These are phyloP conservation scores for Hordeum vulgare DNA, from an alignment of 176 grass and related monocot species.

Conservation along the genomic window DNA sequence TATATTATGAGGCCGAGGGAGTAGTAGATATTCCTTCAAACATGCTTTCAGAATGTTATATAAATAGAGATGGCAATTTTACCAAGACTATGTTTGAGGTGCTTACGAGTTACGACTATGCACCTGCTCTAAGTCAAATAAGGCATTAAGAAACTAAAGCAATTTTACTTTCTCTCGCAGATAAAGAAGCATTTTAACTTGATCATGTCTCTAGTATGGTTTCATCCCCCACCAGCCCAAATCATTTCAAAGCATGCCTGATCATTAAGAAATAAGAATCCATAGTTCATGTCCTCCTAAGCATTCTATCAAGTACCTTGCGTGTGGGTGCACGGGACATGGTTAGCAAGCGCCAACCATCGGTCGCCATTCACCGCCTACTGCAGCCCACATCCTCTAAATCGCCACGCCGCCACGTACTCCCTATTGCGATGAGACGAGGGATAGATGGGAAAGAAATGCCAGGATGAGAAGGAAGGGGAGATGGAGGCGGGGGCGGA, in stretches of 20 bases:
- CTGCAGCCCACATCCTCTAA: too few species aligned
- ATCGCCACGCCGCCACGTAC: background rate
- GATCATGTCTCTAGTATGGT: too few species aligned
- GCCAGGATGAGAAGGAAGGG: too few species aligned
- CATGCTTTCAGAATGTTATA: background rate
- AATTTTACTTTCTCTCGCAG: background rate
- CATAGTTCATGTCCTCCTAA: background rate
- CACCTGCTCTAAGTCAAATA: background rate
- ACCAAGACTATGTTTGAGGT: background rate
- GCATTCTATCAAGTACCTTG: background rate
- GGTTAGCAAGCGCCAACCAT: too few species aligned
- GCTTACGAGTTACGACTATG: background rate
- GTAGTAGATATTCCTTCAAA: background rate
- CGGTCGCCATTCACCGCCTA: too few species aligned
- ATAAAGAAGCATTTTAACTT: too few species aligned
- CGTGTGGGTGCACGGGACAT: background rate
- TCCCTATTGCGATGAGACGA: background rate
- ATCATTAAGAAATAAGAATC: background rate
- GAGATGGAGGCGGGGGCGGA: background rate
- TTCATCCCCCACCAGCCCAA: too few species aligned
- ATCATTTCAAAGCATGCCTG: background rate
- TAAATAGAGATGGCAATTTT: background rate
- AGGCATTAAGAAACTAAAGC: background rate
- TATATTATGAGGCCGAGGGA: too few species aligned
- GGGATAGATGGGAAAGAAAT: background rate